Evolutionary conservation across 345 rosid genomes (phyloP).

Genomic region (Camelina hispida): DNA sequence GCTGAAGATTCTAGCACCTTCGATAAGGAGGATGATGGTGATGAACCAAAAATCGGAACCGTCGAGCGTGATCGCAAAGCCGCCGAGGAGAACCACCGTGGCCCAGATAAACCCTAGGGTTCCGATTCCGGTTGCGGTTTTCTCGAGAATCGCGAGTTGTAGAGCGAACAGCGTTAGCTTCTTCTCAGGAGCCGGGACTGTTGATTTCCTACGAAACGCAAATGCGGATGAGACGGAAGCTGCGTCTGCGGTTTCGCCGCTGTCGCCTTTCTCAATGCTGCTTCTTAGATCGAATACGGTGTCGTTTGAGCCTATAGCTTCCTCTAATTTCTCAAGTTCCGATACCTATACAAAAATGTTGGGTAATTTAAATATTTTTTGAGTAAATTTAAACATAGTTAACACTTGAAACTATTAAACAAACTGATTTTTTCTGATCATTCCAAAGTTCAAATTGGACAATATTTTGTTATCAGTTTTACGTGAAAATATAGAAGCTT

Average conservation of each 20-base stretch:
- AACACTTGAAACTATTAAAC: too few species aligned
- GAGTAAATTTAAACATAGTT: too few species aligned
- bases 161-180: conserved; percentile 85
- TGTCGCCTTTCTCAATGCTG: conserved; percentile 56
- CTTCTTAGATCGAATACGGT: conserved; percentile 65
- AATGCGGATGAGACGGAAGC: conserved; percentile 45
- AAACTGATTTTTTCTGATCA: background rate
- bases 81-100: conserved; percentile 91
- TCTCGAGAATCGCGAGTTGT: conserved; percentile 81
- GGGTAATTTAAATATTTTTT: background rate
- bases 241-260: conserved; percentile 53
- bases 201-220: conserved; percentile 36
- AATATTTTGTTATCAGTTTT: too few species aligned
- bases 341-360: conserved; percentile 38
- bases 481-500: background rate
- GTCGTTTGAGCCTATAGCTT: conserved; percentile 54
- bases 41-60: conserved; percentile 88
- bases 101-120: conserved; percentile 98
- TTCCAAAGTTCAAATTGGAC: background rate
- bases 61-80: conserved; percentile 89
- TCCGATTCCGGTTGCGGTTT: conserved; percentile 84
- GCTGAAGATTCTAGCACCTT: conserved; percentile 87
- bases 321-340: conserved; percentile 58
- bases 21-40: conserved; percentile 78
- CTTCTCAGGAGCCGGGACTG: conserved; percentile 70